A percentile compares a stretch with the other conserved stretches of the same genome.
These are phyloP conservation scores for Pistacia vera DNA, from an alignment of 345 rosid genomes.

Conservation along the genomic window DNA sequence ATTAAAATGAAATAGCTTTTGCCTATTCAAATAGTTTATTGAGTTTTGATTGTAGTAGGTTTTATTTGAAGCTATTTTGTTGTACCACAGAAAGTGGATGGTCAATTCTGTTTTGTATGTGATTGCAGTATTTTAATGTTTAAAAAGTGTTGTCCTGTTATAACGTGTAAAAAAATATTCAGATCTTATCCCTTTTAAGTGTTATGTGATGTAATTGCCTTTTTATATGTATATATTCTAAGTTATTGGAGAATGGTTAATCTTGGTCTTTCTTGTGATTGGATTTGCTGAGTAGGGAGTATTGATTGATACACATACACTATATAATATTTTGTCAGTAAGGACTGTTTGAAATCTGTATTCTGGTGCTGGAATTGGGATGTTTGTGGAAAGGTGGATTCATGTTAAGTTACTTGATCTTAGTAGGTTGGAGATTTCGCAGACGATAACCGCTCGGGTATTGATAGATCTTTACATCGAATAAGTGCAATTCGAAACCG, in stretches of 20 bases:
- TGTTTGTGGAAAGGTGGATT: slow-evolving; percentile 3
- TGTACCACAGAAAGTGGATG: neutral
- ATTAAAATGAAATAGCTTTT: no score
- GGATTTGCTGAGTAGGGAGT: neutral
- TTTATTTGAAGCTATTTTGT: neutral
- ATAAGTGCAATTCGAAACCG: slow-evolving; percentile 96
- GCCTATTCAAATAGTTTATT: neutral
- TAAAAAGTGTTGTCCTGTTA: neutral
- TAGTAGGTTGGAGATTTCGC: slow-evolving; percentile 91
- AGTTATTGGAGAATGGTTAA: neutral
- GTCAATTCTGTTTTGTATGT: neutral
- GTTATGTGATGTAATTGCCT: neutral
- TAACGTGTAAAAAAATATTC: neutral
- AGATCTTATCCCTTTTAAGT: neutral
- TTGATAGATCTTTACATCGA: slow-evolving; percentile 86
- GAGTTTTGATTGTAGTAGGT: neutral
- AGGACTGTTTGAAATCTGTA: neutral
- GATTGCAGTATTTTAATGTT: slow-evolving; percentile 3
- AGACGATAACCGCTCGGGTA: slow-evolving; percentile 94
- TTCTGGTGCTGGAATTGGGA: slow-evolving; percentile 2
- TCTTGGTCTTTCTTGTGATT: neutral
- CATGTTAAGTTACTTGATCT: slow-evolving; percentile 18
- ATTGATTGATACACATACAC: neutral
- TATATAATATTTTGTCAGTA: neutral
- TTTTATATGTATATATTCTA: neutral